Evolutionary conservation across 2,329 filamentous ascomycete species (phyloP), one percentile per base, ranked within the genome.

Genomic region (Penicillium italicum): DNA sequence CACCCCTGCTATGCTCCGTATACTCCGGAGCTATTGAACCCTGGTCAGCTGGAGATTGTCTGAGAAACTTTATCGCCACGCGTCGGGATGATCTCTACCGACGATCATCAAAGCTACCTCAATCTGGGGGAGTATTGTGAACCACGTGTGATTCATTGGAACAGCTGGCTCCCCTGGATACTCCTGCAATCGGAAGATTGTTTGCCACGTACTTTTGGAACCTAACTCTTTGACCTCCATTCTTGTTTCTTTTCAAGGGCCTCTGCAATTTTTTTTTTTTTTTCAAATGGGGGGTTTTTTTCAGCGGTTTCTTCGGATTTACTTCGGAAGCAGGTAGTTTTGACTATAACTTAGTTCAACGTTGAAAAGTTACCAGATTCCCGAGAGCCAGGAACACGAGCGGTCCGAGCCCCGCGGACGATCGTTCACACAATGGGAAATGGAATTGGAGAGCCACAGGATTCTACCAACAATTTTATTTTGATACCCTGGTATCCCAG

Each of bases 311-410:
- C 5, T 31, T 36, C 49, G 37, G 49, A 2, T 37, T 28, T 51
- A n/a, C 7, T 7, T 36, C 49, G 49, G 48, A 43, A 4, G 16
- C 30, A 43, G 3, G 6, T 24, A 28, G 24, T 14, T 43, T 8
- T 18, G 16, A 36, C 22, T 36, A n/a, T n/a, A n/a, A n/a, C n/a
- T n/a, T n/a, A 45, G 30, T 45, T 20, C 5, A 45, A 30, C 49
- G 40, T 45, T 36, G 28, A 51, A 37, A 49, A 38, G 26, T 34
- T 41, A 36, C 31, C 28, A 26, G 30, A 43, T 37, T 45, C 34
- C 53, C 53, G 48, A 45, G 37, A 42, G 41, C 31, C 56, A 59
- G 60, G 58, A 57, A 63, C 57, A 57, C 24, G 51, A 55, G 40
- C 10, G 58, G 50, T 38, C 55, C 57, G 56, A 60, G 58, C 53